Evolutionary conservation across 176 grass and related monocot species (phyloP).

Genomic region (Ampelocalamus luodianensis): DNA sequence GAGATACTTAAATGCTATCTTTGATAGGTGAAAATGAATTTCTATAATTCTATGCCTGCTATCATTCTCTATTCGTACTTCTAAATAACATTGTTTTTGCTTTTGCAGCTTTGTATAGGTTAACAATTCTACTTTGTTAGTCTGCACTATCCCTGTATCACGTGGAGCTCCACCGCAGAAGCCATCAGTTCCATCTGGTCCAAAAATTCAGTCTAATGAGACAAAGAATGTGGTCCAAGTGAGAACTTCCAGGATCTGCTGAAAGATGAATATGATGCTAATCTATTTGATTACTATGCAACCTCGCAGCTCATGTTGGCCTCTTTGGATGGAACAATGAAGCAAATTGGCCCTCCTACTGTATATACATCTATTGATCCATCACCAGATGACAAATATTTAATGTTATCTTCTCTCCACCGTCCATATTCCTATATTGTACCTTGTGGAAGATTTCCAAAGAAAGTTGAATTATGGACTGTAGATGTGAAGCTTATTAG

Average conservation of each 20-base stretch:
- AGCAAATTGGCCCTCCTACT: slow-evolving; percentile 73
- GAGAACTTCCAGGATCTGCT: slow-evolving; percentile 96
- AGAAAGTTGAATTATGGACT: slow-evolving; percentile 93
- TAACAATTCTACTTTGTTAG: slow-evolving; percentile 75
- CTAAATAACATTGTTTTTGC: slow-evolving; percentile 25
- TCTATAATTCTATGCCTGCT: slow-evolving; percentile 11
- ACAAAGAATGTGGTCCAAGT: slow-evolving; percentile 90
- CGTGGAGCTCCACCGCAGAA: slow-evolving; percentile 77
- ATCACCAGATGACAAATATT: slow-evolving; percentile 90
- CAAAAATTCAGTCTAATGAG: slow-evolving; percentile 97
- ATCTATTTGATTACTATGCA: slow-evolving; percentile 94
- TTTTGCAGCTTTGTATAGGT: slow-evolving; percentile 86
- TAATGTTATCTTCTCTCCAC: slow-evolving; percentile 81
- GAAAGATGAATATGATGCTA: slow-evolving; percentile 92
- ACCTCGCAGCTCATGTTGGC: slow-evolving; percentile 79
- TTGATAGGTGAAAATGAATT: slow-evolving; percentile 43
- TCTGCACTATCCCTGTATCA: slow-evolving; percentile 77
- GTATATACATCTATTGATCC: slow-evolving; percentile 97
- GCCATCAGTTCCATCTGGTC: slow-evolving; percentile 79
- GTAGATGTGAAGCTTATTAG: slow-evolving; percentile 77
- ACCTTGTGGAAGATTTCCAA: slow-evolving; percentile 87
- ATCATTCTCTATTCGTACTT: slow-evolving; percentile 37
- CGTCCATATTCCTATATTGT: slow-evolving; percentile 96
- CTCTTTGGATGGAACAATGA: slow-evolving; percentile 83
- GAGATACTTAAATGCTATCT: too few species aligned